Base-by-base conservation (phyloP, 495 filamentous ascomycete genomes). In the Neurospora hispaniola region DNA sequence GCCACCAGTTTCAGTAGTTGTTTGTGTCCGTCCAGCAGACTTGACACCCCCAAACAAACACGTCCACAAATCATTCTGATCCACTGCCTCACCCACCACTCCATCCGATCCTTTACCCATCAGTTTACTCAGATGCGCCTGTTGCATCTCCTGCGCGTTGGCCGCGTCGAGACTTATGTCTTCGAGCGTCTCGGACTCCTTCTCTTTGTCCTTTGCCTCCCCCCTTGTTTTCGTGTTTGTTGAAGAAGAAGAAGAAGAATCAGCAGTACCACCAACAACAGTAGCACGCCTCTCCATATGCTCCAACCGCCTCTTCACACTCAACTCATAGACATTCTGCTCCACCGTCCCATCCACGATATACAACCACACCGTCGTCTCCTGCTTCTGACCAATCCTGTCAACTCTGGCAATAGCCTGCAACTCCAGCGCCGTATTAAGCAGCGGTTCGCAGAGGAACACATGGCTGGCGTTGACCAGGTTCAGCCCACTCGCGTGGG, bases 321-420 rank as follows among this genome's bases (percentile, higher is more conserved):
- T 94, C 23, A 97, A 87, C 43, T 94, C 88, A 78, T 97, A 92
- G 62, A 99, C 96, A 0, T 90, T 90, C 79, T 96, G 89, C 75
- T 99, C 95, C 3, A 98, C 93, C 0, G 95, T 97, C 68, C 91
- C 92, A 5, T 91, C 89, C 27, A 97, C 87, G 2, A 97, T 86
- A 79, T 99, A 99, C 80, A 97, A 91, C 91, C 94, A 99, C 6
- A 98, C 95, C 3, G 93, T 97, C 8, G 95, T 99, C 73, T 90
- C 85, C 38, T 91, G 89, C 73, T 89, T 87, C 80, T 99, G 95
- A 0, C 95, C 95, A 71, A 99, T 99, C 44, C 95, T 88, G 79
- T 99, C 93, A 0, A 99, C 94, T 69, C 95, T 90, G 7, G 94
- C 93, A 75, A 98, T 96, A 4, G 94, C 95, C 78, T 99, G 95